Evolutionary conservation across 163 green algal genomes (phyloP), one percentile per base, ranked within the genome.

Genomic region (Scenedesmus sp.): DNA sequence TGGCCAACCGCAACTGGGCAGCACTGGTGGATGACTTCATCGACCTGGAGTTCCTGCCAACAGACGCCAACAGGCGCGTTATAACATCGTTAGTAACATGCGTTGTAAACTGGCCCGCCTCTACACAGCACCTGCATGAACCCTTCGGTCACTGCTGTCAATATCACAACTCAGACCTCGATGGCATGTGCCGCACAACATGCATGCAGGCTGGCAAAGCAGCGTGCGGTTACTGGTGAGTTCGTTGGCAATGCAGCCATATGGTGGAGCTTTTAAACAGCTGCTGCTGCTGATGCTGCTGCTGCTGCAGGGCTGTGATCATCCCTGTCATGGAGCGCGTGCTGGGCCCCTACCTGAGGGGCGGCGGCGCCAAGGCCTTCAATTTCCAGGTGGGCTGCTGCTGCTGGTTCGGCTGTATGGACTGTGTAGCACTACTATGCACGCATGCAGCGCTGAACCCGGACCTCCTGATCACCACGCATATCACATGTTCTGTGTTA

Each of bases 1-100:
- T 92, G 86, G 95, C 95, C 83, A 99, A 99, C 94, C 92, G 96
- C 2, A 96, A 98, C 90, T 99, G 96, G 94, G 88, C 89, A 23
- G 92, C 94, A 3, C 95, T 99, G 18, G 94, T 98, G 56, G 94
- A 96, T 34, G 97, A 99, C 92, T 99, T 99, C 92, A 93, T 98
- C 23, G 93, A 92, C 1, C 92, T 99, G 46, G 94, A 95, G 16
- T 97, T 98, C 91, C 92, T 98, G 88, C 96, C 96, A 3, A 5
- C 13, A 16, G 93, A 96, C 86, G 93, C 90, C 26, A 95, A 97
- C 88, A 82, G 95, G 87, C 81, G 74, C 13, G 73, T 26, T 2
- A 20, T 54, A 70, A 15, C 10, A 70, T 46, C 34, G 34, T 46
- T 46, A 1, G 34, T 46, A 46, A 46, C 34, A 46, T 46, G 34